Base-by-base conservation (phyloP, 176 grass and related monocot genomes). In the Chloris gayana region DNA sequence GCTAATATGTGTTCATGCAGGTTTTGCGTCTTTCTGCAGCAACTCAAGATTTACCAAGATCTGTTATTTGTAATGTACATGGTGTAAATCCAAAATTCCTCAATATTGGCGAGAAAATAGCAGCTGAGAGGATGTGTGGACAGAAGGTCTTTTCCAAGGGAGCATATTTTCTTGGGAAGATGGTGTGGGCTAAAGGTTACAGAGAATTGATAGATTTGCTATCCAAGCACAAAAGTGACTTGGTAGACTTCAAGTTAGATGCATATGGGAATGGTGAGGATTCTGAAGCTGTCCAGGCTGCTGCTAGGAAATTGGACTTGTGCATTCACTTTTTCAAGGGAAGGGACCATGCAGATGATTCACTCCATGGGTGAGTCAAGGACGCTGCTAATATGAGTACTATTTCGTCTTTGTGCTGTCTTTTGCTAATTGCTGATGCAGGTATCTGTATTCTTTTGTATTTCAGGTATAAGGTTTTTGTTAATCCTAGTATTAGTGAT, bases 161-260 rank as follows among this genome's bases (percentile, higher is more conserved):
- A 73, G 92, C 95, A 10, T 98, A 94, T 82, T 98, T 94, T 78
- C 88, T 94, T 64, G 92, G 95, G 73, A 98, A 98, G 82, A 94
- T 98, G 95, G 90, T 94, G 46, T 98, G 92, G 92, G 95, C 95
- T 64, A 98, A 94, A 94, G 95, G 95, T 19, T 94, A 94, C 27
- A 89, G 67, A 83, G 92, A 94, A 84, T 69, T 98, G 56, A 90
- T 92, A 46, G 95, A 98, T 92, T 86, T 98, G 46, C 75, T 92
- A 82, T 76, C 74, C 26, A 92, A 92, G 72, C 87, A 91, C 72
- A 92, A 89, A 85, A 85, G 38, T 47, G 88, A 87, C 14, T 75
- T 94, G 78, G 78, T 80, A 68, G 86, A 75, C 22, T 93, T 98
- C 64, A 75, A 87, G 54, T 57, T 94, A 81, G 92, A 98, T 63